Evolutionary conservation across 345 rosid genomes (phyloP), one percentile per base, ranked within the genome.

Genomic region (Passiflora organensis): DNA sequence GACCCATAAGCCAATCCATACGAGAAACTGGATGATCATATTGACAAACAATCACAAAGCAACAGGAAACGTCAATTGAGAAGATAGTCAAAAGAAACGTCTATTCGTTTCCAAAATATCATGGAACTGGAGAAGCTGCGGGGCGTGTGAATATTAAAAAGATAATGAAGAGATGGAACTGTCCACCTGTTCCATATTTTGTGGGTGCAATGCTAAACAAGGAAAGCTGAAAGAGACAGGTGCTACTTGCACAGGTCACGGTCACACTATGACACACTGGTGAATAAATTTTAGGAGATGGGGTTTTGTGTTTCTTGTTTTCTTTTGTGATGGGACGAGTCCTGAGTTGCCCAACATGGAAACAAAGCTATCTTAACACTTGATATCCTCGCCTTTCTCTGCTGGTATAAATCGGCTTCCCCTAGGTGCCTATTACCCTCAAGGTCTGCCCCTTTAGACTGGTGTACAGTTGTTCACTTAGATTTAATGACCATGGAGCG

Each of bases 131-230:
- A 21, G 43, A 57, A 46, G 51, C 43, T 28, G 47, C 41, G 15
- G 32, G 56, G 23, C 23, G 36, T 21, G 13, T 55, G 23, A 16
- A 11, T 60, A 32, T 50, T 25, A 56, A 48, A 54, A 64, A 45
- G 89, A 76, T 63, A 78, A 79, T 72, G 78, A 61, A 71, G 75
- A 73, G 55, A 76, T 65, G 73, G 75, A 67, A 76, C 67, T 76
- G 76, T 56, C 56, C 43, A 60, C 43, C 69, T 67, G 47, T 62
- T 75, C 95, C 89, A 71, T 77, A 80, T 78, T 82, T 81, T 74
- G 85, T 80, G 86, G 82, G 85, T 81, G 80, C 84, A 80, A 76
- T 78, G 82, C 79, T 81, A 80, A 84, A 74, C 47, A 63, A 51
- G 86, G 96, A 68, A 84, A 78, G 10, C 28, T 76, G 89, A 82